Conservation (phyloP, 495 filamentous ascomycete species). For the Amphirosellinia nigrospora region DNA sequence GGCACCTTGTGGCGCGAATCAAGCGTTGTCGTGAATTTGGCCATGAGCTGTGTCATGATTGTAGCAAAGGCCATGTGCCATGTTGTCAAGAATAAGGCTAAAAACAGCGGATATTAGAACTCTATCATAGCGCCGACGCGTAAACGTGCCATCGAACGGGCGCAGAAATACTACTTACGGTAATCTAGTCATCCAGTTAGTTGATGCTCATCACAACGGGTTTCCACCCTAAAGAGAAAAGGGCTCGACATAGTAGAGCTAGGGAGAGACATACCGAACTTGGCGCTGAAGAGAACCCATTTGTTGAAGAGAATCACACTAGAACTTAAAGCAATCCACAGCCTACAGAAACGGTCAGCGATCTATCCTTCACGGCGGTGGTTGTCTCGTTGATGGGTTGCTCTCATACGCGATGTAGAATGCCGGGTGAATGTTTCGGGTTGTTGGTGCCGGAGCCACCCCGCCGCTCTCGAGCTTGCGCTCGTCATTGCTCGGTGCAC, state of each 20-base stretch:
- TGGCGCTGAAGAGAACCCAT: slow-evolving; percentile 72
- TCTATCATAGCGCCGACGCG: not conserved
- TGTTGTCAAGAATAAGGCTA: slow-evolving; percentile 72
- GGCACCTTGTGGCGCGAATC: slow-evolving; percentile 77
- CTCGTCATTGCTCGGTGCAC: slow-evolving; percentile 24
- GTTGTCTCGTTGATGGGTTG: slow-evolving; percentile 8
- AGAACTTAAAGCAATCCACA: slow-evolving; percentile 81
- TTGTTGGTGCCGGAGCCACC: slow-evolving; percentile 45
- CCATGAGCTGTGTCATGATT: slow-evolving; percentile 76
- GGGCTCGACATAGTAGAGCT: not conserved
- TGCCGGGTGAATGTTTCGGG: slow-evolving; percentile 68
- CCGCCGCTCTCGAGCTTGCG: slow-evolving; percentile 33
- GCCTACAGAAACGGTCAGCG: slow-evolving; percentile 47
- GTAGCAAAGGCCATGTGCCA: slow-evolving; percentile 82
- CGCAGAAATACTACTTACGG: slow-evolving; percentile 40
- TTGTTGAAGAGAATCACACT: slow-evolving; percentile 89
- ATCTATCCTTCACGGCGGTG: slow-evolving; percentile 29
- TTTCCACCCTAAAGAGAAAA: not conserved
- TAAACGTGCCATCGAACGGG: not conserved
- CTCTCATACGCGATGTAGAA: slow-evolving; percentile 75
- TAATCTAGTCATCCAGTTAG: slow-evolving; percentile 25
- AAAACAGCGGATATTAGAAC: slow-evolving; percentile 32
- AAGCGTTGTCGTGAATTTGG: slow-evolving; percentile 71
- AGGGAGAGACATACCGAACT: slow-evolving; percentile 67
- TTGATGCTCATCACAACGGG: not conserved